Percentiles rank a stretch among this genome's conserved stretches.
phyloP scores from a whole-genome alignment of 1,284 basidiomycete genomes.

The Cryptococcus jaspeensis region DNA sequence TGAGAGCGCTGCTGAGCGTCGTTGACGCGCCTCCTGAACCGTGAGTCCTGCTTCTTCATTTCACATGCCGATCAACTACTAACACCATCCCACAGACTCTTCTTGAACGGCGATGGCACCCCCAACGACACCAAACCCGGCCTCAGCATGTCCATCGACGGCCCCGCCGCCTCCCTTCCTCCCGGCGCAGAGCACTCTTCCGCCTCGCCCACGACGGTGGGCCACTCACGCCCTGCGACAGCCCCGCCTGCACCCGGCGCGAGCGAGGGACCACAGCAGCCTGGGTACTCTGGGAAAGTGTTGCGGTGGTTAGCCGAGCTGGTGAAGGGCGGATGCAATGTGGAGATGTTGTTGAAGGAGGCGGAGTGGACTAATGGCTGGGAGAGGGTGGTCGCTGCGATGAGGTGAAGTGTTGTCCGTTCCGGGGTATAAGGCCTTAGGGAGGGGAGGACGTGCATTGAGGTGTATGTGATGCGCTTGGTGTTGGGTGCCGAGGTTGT shows the following conservation, averaged over 20 bases:
- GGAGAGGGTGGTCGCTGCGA: constrained; percentile 36
- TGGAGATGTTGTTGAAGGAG: constrained; percentile 40
- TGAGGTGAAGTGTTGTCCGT: constrained; percentile 17
- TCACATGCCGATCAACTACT: background rate
- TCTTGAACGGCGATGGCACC: background rate
- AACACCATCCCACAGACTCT: background rate
- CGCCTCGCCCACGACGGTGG: no score
- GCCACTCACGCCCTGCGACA: no score
- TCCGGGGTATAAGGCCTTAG: background rate
- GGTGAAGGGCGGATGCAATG: constrained; percentile 25
- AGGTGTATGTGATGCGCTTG: no score
- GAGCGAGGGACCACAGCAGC: background rate
- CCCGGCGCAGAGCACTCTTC: background rate
- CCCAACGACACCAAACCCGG: background rate
- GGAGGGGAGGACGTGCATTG: no score
- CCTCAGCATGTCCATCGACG: no score
- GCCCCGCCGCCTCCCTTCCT: background rate
- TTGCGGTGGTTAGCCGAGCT: constrained; percentile 34
- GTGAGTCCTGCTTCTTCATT: constrained; percentile 8
- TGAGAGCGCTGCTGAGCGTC: constrained; percentile 28
- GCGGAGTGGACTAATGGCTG: constrained; percentile 38
- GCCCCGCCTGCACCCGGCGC: no score
- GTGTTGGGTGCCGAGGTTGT: background rate
- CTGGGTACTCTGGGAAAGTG: constrained; percentile 11
- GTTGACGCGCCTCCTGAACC: constrained; percentile 12